Base-by-base conservation (phyloP, 2,329 filamentous ascomycete genomes). In the Fusarium siculi region DNA sequence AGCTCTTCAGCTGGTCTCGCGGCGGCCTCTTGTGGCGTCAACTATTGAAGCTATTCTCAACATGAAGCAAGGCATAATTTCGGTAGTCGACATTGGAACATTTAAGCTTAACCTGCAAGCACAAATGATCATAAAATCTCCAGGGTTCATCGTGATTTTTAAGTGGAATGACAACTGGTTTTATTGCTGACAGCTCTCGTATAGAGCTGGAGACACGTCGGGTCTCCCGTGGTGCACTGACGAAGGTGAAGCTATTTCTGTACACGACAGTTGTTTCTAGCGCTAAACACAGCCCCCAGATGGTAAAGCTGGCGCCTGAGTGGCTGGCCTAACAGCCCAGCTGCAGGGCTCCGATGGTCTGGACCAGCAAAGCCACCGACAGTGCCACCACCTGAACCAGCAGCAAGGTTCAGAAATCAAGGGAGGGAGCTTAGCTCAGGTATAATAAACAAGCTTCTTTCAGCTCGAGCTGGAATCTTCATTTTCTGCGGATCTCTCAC, bases 331-430 rank as follows among this genome's bases (percentile, higher is more conserved):
- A 65, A 52, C 28, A 46, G 32, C 30, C 19, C 39, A 61, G 57
- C 43, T 23, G 25, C 59, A 66, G 52, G 55, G 42, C 52, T 42
- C 47, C 25, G 25, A 59, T 34, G 56, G 70, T 50, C 70, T 72
- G 50, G 70, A 63, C 56, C 62, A 53, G 59, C 65, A 58, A 53
- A 70, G 70, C 62, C 68, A 71, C 70, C 12, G 55, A 39, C 69
- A 72, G 37, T 68, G 63, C 63, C 67, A 55, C 68, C 56, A 71
- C 62, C 58, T 53, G 54, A 42, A 52, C 25, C 36, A 21, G 44
- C 42, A 34, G 15, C 57, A 63, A 49, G 61, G 63, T 37, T 52
- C 19, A 46, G 15, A 53, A 25, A n/a, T 21, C 19, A 40, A 63
- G 56, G 66, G 70, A 74, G 66, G 66, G 54, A 74, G 70, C 61